Percentiles rank a stretch among this genome's conserved stretches.
phyloP scores from a whole-genome alignment of 495 filamentous ascomycete genomes.

The Neurospora tetrasperma region DNA sequence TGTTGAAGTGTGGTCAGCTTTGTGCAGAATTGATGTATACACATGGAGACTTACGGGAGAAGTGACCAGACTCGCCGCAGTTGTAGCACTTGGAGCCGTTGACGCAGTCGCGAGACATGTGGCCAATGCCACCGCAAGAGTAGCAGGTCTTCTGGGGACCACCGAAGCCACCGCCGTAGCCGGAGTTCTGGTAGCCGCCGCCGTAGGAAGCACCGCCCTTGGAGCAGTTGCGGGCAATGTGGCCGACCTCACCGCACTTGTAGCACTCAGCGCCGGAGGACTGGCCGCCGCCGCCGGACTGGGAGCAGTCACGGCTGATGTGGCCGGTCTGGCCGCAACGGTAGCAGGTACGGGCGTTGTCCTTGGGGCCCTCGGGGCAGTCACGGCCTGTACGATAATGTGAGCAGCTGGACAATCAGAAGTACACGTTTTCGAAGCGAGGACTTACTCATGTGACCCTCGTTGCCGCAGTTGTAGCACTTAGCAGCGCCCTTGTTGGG shows the following conservation, averaged over 20 bases:
- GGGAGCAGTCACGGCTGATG: conserved; percentile 84
- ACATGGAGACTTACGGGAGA: conserved; percentile 47
- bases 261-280: conserved; percentile 64
- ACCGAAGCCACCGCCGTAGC: conserved; percentile 40
- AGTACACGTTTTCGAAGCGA: neutral
- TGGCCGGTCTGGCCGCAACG: conserved; percentile 81
- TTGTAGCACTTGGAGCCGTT: conserved; percentile 99
- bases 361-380: conserved; percentile 79
- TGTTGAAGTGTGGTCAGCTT: neutral
- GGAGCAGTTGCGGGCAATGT: conserved; percentile 94
- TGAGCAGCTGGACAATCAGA: conserved; percentile 3
- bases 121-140: conserved; percentile 91
- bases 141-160: conserved; percentile 72
- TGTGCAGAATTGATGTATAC: neutral
- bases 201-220: conserved; percentile 41
- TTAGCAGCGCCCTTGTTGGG: conserved; percentile 87
- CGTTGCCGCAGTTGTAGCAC: conserved; percentile 54
- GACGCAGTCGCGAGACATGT: conserved; percentile 96
- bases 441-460: conserved; percentile 80
- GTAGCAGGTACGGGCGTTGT: conserved; percentile 79
- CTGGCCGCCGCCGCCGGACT: conserved; percentile 34
- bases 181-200: conserved; percentile 37
- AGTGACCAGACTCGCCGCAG: conserved; percentile 90
- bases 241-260: conserved; percentile 95
- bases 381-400: conserved; percentile 57